Evolutionary conservation across 2,329 filamentous ascomycete species (phyloP).

Genomic region (Colletotrichum sansevieriae): DNA sequence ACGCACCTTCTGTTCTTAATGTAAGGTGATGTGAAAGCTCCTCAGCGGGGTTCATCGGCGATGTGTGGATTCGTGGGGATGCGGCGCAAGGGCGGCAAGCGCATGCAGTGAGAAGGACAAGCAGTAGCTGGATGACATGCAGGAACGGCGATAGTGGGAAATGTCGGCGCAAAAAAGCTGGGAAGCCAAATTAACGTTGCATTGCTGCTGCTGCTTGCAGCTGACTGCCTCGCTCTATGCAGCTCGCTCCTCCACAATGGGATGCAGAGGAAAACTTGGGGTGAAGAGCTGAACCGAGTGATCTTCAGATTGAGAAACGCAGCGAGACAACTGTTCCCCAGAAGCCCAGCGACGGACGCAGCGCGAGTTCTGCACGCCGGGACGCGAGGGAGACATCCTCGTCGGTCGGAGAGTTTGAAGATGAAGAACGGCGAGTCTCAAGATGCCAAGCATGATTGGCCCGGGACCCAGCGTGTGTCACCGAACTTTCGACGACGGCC

Average conservation of each 20-base stretch:
- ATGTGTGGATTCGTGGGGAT: background rate
- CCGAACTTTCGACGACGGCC: conserved; percentile 29
- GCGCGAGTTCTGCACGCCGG: conserved; percentile 9
- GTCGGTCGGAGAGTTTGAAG: conserved; percentile 36
- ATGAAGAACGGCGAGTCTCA: conserved; percentile 36
- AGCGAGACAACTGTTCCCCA: background rate
- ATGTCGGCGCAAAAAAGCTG: background rate
- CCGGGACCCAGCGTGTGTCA: conserved; percentile 29
- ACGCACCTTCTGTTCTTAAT: background rate
- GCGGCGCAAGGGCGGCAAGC: conserved; percentile 20
- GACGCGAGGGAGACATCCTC: background rate
- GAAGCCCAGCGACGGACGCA: background rate
- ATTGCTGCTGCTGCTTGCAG: conserved; percentile 18
- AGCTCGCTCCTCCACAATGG: background rate
- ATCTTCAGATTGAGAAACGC: conserved; percentile 38
- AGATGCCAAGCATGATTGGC: conserved; percentile 38
- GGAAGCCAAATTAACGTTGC: conserved; percentile 34
- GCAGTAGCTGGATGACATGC: conserved; percentile 12
- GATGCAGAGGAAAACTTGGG: conserved; percentile 20
- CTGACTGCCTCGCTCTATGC: background rate
- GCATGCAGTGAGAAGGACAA: background rate
- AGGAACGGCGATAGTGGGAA: conserved; percentile 10
- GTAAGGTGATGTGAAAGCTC: background rate
- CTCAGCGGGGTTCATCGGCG: conserved; percentile 17
- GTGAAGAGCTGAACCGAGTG: conserved; percentile 36